Conservation (phyloP, 768 basidiomycete species). For the Tulasnella sp. region DNA sequence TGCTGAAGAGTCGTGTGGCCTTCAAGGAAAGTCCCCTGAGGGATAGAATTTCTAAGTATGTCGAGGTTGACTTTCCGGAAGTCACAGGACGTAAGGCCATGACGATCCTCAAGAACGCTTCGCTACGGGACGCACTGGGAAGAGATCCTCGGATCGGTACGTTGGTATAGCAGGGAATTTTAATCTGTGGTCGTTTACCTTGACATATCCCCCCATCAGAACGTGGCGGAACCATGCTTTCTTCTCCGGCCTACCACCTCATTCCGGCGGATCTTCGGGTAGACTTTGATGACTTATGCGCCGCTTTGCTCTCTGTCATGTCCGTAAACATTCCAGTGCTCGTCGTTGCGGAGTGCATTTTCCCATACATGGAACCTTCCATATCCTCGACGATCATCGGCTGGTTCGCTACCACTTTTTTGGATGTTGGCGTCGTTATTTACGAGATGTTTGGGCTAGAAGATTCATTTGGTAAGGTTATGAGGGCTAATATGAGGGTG, state of each 20-base stretch:
- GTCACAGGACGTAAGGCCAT: conserved; percentile 75
- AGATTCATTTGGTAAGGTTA: conserved; percentile 85
- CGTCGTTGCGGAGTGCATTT: conserved; percentile 84
- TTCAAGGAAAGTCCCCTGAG: conserved; percentile 47
- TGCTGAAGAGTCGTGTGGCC: conserved; percentile 11
- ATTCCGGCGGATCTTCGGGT: conserved; percentile 66
- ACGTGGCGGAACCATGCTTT: conserved; percentile 50
- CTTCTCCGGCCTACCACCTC: conserved; percentile 51
- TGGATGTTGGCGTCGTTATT: conserved; percentile 43
- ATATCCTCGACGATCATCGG: conserved; percentile 47
- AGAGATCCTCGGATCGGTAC: conserved; percentile 25
- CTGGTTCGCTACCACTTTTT: conserved; percentile 60
- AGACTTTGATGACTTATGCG: conserved; percentile 40
- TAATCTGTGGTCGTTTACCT: background rate
- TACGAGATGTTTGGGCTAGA: conserved; percentile 91
- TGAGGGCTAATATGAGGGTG: conserved; percentile 80
- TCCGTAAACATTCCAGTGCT: conserved; percentile 50
- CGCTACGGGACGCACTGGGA: conserved; percentile 43
- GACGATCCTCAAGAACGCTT: conserved; percentile 58
- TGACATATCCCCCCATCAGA: conserved; percentile 28
- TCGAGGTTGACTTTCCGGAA: conserved; percentile 88
- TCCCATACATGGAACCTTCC: conserved; percentile 69
- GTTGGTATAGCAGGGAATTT: background rate
- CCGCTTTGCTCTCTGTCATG: conserved; percentile 28
- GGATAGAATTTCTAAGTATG: conserved; percentile 44